Evolutionary conservation across 2,329 filamentous ascomycete species (phyloP).

Genomic region (Xylaria sp.): DNA sequence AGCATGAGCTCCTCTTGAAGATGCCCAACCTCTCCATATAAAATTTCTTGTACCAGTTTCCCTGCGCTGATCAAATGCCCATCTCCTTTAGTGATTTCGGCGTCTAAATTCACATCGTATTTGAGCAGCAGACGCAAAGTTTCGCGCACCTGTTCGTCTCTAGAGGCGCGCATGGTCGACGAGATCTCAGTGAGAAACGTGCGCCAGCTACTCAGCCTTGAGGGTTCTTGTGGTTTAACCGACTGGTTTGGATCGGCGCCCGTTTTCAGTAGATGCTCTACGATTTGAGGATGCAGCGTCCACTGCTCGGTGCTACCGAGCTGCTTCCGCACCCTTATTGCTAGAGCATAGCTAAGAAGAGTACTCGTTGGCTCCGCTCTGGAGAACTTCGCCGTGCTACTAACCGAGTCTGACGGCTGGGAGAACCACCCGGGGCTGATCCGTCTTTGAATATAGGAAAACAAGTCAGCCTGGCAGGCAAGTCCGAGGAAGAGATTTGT

Average conservation of each 20-base stretch:
- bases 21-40: conserved; percentile 2
- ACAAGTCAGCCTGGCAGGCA: conserved; percentile 4
- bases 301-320: not conserved
- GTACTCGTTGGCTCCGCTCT: not conserved
- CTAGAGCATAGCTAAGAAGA: conserved; percentile 17
- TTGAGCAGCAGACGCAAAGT: conserved; percentile 2
- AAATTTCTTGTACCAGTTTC: not conserved
- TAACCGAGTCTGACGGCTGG: conserved; percentile 1
- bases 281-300: conserved; percentile 14
- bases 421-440: conserved; percentile 1
- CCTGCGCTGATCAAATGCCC: not conserved
- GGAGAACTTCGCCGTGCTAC: not conserved
- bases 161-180: not conserved
- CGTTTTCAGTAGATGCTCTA: conserved; percentile 2
- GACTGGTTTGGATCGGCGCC: not conserved
- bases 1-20: not conserved
- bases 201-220: not conserved
- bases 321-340: not conserved
- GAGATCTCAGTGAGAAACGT: not conserved
- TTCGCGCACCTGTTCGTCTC: conserved; percentile 4
- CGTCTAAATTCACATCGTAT: not conserved
- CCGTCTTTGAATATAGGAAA: conserved; percentile 8
- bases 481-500: conserved; percentile 13
- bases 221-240: not conserved
- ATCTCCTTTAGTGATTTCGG: not conserved